Conservation (phyloP, 73 alveolate species). For the Tetrahymena elliotti region DNA sequence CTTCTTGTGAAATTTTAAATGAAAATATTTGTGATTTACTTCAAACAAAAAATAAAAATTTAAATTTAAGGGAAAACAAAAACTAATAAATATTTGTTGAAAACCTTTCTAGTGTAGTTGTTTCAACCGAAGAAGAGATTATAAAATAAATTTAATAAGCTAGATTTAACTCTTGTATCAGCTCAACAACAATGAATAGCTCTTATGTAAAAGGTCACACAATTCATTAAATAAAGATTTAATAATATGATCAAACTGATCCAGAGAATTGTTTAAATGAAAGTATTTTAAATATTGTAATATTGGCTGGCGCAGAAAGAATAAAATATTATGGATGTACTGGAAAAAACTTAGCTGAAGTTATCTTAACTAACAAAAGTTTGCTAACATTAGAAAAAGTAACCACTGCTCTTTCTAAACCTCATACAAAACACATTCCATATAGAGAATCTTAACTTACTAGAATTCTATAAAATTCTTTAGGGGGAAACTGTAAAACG, state of each 20-base stretch:
- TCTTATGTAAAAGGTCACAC: slow-evolving; percentile 54
- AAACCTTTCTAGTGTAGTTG: slow-evolving; percentile 43
- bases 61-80: slow-evolving; percentile 50
- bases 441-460: slow-evolving; percentile 92
- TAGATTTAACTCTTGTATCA: slow-evolving; percentile 30
- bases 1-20: slow-evolving; percentile 49
- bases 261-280: not conserved
- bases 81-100: slow-evolving; percentile 44
- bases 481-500: slow-evolving; percentile 93
- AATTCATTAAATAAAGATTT: slow-evolving; percentile 41
- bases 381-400: slow-evolving; percentile 88
- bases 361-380: slow-evolving; percentile 83
- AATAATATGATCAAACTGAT: slow-evolving; percentile 19
- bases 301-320: not conserved
- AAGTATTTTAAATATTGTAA: not conserved
- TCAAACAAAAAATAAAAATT: slow-evolving; percentile 43
- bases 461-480: slow-evolving; percentile 84
- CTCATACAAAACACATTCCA: slow-evolving; percentile 74
- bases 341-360: slow-evolving; percentile 72
- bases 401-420: slow-evolving; percentile 83
- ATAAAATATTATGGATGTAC: not conserved
- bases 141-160: slow-evolving; percentile 44
- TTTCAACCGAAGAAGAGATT: slow-evolving; percentile 35
- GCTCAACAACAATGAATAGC: slow-evolving; percentile 49
- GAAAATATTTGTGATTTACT: slow-evolving; percentile 53